These are phyloP conservation scores for Rozella allomycis DNA, from an alignment of 371 early-diverging fungal genomes.

Conservation along the genomic window DNA sequence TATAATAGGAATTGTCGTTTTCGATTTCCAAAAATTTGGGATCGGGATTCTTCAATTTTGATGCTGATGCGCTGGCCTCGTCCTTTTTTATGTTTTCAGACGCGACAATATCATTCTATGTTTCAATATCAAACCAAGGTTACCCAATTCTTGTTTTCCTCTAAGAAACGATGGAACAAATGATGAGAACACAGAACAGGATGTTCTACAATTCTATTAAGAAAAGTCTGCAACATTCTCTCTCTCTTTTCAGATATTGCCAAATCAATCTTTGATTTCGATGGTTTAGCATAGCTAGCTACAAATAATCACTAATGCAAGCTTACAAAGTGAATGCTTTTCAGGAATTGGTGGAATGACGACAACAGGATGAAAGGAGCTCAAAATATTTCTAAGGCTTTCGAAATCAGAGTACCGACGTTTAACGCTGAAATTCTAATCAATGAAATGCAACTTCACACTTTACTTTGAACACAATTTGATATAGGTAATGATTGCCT, in stretches of 20 bases:
- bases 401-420: slow-evolving; percentile 90
- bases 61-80: too few species aligned
- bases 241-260: slow-evolving; percentile 62
- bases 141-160: too few species aligned
- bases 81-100: too few species aligned
- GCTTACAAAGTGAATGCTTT: slow-evolving; percentile 59
- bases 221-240: slow-evolving; percentile 65
- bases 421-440: too few species aligned
- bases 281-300: slow-evolving; percentile 60
- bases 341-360: slow-evolving; percentile 86
- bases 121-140: too few species aligned
- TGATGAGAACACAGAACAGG: slow-evolving; percentile 62
- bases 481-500: too few species aligned
- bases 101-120: too few species aligned
- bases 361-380: slow-evolving; percentile 48
- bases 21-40: too few species aligned
- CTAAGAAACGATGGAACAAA: slow-evolving; percentile 67
- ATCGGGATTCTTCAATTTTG: too few species aligned
- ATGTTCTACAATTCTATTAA: slow-evolving; percentile 55
- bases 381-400: slow-evolving; percentile 45
- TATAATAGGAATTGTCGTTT: too few species aligned
- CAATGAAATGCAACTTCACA: too few species aligned
- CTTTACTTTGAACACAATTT: too few species aligned
- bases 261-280: slow-evolving; percentile 63
- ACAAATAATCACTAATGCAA: slow-evolving; percentile 6